Percentiles rank a stretch among this genome's conserved stretches.
phyloP scores from a whole-genome alignment of 176 grass and related monocot species.

The Musa acuminata region DNA sequence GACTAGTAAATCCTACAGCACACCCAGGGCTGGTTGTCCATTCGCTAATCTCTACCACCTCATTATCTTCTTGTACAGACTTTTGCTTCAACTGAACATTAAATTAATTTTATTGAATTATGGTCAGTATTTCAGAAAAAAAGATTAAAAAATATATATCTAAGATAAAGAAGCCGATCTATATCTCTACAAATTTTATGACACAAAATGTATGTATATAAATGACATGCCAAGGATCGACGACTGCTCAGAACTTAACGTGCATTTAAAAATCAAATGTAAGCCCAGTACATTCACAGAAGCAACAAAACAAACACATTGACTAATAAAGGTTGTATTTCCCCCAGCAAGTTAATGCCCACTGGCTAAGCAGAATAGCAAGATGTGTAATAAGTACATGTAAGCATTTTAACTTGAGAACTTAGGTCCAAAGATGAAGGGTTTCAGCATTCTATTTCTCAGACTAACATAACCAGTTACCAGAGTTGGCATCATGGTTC shows the following conservation, averaged over 20 bases:
- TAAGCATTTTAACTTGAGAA: too few species aligned
- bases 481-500: too few species aligned
- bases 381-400: too few species aligned
- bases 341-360: too few species aligned
- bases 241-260: neutral
- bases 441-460: too few species aligned
- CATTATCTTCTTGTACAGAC: slow-evolving; percentile 35
- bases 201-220: neutral
- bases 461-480: too few species aligned
- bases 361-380: too few species aligned
- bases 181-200: neutral
- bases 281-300: too few species aligned
- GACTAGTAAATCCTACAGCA: slow-evolving; percentile 37
- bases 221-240: neutral
- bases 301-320: too few species aligned
- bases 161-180: neutral
- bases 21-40: slow-evolving; percentile 39
- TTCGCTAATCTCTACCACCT: slow-evolving; percentile 39
- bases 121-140: neutral
- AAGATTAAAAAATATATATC: neutral
- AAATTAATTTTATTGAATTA: slow-evolving; percentile 1
- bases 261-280: too few species aligned
- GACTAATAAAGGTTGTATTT: too few species aligned
- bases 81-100: slow-evolving; percentile 60
- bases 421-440: too few species aligned